These are phyloP conservation scores for Paramyrothecium sp. DNA, from an alignment of 2,329 filamentous ascomycete species.

Conservation along the genomic window DNA sequence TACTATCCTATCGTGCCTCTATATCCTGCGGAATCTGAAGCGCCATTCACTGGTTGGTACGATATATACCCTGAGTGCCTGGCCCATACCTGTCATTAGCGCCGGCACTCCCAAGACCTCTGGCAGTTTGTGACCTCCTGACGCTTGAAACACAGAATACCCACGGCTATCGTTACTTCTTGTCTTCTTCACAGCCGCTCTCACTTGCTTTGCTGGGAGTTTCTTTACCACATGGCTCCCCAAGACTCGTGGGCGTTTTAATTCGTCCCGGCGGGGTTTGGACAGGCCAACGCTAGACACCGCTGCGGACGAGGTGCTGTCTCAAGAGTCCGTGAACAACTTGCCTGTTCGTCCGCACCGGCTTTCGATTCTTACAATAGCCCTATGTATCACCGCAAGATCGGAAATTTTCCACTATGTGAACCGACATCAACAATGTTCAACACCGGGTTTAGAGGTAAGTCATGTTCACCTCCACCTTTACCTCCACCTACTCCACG, in stretches of 20 bases:
- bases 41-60: conserved; percentile 48
- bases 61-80: not conserved
- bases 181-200: conserved; percentile 44
- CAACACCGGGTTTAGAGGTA: conserved; percentile 48
- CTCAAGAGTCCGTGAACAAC: conserved; percentile 30
- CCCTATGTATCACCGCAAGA: conserved; percentile 43
- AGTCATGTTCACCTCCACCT: not conserved
- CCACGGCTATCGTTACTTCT: conserved; percentile 47
- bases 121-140: conserved; percentile 6
- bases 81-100: no score
- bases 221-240: conserved; percentile 44
- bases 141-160: conserved; percentile 34
- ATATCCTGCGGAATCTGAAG: conserved; percentile 44
- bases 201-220: conserved; percentile 38
- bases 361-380: conserved; percentile 42
- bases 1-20: conserved; percentile 46
- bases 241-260: conserved; percentile 45
- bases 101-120: no score
- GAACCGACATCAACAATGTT: conserved; percentile 48
- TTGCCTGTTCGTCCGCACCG: conserved; percentile 44
- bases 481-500: not conserved
- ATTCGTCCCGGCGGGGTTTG: conserved; percentile 6
- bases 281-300: conserved; percentile 16
- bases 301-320: conserved; percentile 21
- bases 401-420: conserved; percentile 47